These are phyloP conservation scores for Capsicum chinense DNA, from an alignment of 257 asterid species.

Conservation along the genomic window DNA sequence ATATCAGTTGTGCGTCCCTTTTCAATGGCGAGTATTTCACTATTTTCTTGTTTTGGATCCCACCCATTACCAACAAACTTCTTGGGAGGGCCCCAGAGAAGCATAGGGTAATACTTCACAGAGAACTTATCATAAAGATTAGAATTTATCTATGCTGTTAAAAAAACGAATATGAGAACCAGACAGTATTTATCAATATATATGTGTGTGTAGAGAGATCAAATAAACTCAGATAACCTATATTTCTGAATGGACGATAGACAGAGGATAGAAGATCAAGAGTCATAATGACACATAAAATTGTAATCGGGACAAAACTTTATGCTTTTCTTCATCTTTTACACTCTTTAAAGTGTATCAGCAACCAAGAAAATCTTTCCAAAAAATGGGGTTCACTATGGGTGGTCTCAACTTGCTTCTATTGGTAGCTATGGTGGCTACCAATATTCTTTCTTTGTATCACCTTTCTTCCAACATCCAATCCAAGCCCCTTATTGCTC, in stretches of 20 bases:
- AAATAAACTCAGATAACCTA: background rate
- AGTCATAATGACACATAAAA: background rate
- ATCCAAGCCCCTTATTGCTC: no score
- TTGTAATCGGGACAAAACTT: background rate
- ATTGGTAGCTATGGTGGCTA: no score
- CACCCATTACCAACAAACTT: constrained; percentile 76
- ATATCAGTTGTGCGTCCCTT: constrained; percentile 70
- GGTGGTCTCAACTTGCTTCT: no score
- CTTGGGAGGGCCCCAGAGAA: constrained; percentile 86
- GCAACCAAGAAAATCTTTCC: no score
- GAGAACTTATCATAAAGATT: constrained; percentile 89
- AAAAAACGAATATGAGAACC: constrained; percentile 44
- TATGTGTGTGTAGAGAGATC: background rate
- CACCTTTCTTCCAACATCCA: no score
- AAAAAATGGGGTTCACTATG: no score
- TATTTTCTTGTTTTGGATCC: constrained; percentile 65
- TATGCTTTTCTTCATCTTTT: no score
- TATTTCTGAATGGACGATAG: background rate
- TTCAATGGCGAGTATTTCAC: constrained; percentile 60
- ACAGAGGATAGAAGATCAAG: background rate
- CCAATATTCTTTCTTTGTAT: no score
- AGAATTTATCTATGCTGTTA: constrained; percentile 93
- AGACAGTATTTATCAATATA: background rate
- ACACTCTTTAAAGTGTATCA: no score
- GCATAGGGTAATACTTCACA: constrained; percentile 75